A percentile compares a stretch with the other conserved stretches of the same genome.
phyloP scores from a whole-genome alignment of 2,329 filamentous ascomycete species.

The Venturiaceae sp. region DNA sequence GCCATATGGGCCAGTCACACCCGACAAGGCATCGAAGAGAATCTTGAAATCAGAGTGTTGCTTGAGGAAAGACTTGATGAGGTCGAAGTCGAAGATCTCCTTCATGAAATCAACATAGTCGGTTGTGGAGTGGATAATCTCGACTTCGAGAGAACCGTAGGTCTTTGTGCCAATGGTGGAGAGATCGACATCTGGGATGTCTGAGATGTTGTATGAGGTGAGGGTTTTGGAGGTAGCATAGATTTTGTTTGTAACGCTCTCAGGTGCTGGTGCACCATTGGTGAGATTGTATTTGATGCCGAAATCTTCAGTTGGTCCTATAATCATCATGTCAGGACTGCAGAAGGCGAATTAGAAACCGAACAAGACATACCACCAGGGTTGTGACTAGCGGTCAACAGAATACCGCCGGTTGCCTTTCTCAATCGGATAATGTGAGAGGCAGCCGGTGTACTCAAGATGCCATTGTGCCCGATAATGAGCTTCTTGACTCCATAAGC shows the following conservation, averaged over 20 bases:
- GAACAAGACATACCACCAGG: slow-evolving; percentile 66
- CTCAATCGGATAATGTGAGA: slow-evolving; percentile 93
- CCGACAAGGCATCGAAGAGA: slow-evolving; percentile 87
- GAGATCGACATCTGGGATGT: slow-evolving; percentile 81
- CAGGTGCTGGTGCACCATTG: slow-evolving; percentile 91
- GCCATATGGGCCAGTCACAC: slow-evolving; percentile 93
- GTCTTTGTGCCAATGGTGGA: slow-evolving; percentile 70
- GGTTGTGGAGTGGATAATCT: slow-evolving; percentile 84
- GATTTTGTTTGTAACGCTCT: slow-evolving; percentile 97
- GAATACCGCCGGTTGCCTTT: slow-evolving; percentile 90
- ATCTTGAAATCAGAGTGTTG: slow-evolving; percentile 89
- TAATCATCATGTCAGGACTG: background rate
- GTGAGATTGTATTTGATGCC: slow-evolving; percentile 99
- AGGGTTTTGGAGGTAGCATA: slow-evolving; percentile 84
- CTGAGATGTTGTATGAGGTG: slow-evolving; percentile 82
- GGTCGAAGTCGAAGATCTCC: slow-evolving; percentile 94
- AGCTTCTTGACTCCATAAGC: slow-evolving; percentile 99
- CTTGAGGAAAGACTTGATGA: slow-evolving; percentile 90
- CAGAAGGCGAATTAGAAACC: slow-evolving; percentile 1
- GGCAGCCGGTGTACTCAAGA: slow-evolving; percentile 90
- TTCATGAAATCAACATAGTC: slow-evolving; percentile 95
- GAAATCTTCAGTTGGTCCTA: slow-evolving; percentile 88
- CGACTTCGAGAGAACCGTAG: slow-evolving; percentile 82
- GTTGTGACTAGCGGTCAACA: slow-evolving; percentile 96
- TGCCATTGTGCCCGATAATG: slow-evolving; percentile 89